A percentile compares a stretch with the other conserved stretches of the same genome.
Evolutionary conservation across 2,329 filamentous ascomycete genomes (phyloP).

Genomic region (Tolypocladium album): DNA sequence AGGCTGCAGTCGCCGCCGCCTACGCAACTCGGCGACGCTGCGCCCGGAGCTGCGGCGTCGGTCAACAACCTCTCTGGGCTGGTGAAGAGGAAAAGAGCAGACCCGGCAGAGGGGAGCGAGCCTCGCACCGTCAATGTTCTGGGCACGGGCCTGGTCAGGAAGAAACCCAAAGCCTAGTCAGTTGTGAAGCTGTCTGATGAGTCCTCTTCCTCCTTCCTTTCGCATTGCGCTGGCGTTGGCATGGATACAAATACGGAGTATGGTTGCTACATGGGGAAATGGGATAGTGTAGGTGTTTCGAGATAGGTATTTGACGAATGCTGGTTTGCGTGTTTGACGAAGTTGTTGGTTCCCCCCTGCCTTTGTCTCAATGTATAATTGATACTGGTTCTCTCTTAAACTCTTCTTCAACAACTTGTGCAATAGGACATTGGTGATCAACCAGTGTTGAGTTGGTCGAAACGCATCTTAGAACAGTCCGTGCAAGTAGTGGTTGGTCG

Average conservation of each 20-base stretch:
- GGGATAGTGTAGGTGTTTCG: neutral
- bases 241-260: neutral
- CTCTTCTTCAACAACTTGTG: neutral
- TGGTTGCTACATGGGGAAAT: neutral
- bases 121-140: slow-evolving; percentile 33
- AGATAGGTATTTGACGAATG: neutral
- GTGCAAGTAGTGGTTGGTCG: neutral
- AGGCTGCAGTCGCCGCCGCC: slow-evolving; percentile 15
- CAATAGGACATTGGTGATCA: neutral
- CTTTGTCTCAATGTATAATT: neutral
- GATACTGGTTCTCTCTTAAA: neutral
- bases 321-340: neutral
- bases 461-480: neutral
- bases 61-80: slow-evolving; percentile 39
- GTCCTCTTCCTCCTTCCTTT: neutral
- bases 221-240: neutral
- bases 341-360: neutral
- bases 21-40: slow-evolving; percentile 4
- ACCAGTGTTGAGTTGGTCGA: neutral
- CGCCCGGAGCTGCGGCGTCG: slow-evolving; percentile 2
- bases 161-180: slow-evolving; percentile 38
- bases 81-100: slow-evolving; percentile 34
- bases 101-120: slow-evolving; percentile 11
- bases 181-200: neutral
- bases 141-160: slow-evolving; percentile 35